Conservation (phyloP, 2,329 filamentous ascomycete species). For the Xylariaceae sp. region DNA sequence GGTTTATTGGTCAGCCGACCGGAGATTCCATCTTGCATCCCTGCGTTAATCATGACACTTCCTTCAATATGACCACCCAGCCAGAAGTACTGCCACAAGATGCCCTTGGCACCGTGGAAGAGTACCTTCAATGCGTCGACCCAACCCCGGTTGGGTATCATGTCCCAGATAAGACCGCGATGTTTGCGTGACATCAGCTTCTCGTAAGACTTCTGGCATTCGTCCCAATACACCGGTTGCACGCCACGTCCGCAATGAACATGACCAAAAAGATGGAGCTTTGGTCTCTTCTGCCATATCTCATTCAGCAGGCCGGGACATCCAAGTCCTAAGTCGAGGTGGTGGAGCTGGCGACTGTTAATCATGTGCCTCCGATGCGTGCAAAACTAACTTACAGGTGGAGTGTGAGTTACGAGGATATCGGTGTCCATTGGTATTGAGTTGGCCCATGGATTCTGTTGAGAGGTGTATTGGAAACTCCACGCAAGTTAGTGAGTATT, state of each 20-base stretch:
- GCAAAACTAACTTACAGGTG: constrained; percentile 48
- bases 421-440: constrained; percentile 70
- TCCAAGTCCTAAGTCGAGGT: constrained; percentile 66
- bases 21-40: constrained; percentile 50
- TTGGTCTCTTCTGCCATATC: constrained; percentile 68
- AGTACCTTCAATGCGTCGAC: constrained; percentile 41
- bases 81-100: constrained; percentile 56
- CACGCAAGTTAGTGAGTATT: constrained; percentile 1
- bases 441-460: constrained; percentile 65
- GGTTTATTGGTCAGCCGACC: constrained; percentile 40
- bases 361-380: neutral
- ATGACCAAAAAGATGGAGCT: constrained; percentile 80
- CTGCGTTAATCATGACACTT: constrained; percentile 53
- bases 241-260: constrained; percentile 71
- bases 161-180: constrained; percentile 40
- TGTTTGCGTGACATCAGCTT: constrained; percentile 46
- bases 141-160: constrained; percentile 44
- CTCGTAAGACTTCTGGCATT: constrained; percentile 68
- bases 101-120: constrained; percentile 39
- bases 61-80: constrained; percentile 46
- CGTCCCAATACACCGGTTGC: constrained; percentile 70
- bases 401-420: constrained; percentile 76
- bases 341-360: constrained; percentile 47
- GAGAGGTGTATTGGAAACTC: constrained; percentile 68
- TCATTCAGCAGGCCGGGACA: constrained; percentile 68